Evolutionary conservation across 192 early-diverging fungal species (phyloP).

Genomic region (Coemansia asiatica): DNA sequence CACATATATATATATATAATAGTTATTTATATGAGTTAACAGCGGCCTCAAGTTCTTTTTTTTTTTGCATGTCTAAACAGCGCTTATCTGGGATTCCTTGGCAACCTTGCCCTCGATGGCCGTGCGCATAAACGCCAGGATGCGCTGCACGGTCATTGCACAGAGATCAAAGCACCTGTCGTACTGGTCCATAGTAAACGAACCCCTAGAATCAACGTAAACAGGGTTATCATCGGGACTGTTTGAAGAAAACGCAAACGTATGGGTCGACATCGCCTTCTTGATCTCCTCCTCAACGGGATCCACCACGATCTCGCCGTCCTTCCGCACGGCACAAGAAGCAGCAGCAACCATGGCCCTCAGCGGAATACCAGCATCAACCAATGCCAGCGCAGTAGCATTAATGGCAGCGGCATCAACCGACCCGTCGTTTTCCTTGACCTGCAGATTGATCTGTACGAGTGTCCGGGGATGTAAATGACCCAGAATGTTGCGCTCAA

Average conservation of each 20-base stretch:
- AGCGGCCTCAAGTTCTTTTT: no score
- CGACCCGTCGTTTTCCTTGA: slow-evolving; percentile 80
- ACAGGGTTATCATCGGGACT: slow-evolving; percentile 56
- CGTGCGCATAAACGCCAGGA: slow-evolving; percentile 64
- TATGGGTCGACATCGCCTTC: slow-evolving; percentile 72
- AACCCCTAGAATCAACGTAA: slow-evolving; percentile 71
- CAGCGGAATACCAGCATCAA: slow-evolving; percentile 89
- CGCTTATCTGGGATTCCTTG: slow-evolving; percentile 28
- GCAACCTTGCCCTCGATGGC: slow-evolving; percentile 58
- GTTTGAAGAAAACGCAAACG: slow-evolving; percentile 70
- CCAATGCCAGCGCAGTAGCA: slow-evolving; percentile 76
- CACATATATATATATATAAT: neutral
- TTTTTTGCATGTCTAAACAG: slow-evolving; percentile 7
- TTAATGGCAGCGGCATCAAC: slow-evolving; percentile 80
- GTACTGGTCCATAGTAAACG: slow-evolving; percentile 65
- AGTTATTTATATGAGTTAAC: neutral
- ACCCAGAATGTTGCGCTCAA: slow-evolving; percentile 74
- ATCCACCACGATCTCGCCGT: slow-evolving; percentile 70
- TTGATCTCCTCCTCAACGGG: slow-evolving; percentile 74
- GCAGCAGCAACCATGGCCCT: slow-evolving; percentile 68
- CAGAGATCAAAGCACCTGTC: slow-evolving; percentile 42
- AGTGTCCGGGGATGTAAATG: slow-evolving; percentile 83
- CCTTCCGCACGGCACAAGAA: slow-evolving; percentile 64
- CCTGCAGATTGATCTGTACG: slow-evolving; percentile 85
- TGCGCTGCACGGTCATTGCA: slow-evolving; percentile 42